Conservation (phyloP, 768 basidiomycete genomes). For the Megacollybia marginata region DNA sequence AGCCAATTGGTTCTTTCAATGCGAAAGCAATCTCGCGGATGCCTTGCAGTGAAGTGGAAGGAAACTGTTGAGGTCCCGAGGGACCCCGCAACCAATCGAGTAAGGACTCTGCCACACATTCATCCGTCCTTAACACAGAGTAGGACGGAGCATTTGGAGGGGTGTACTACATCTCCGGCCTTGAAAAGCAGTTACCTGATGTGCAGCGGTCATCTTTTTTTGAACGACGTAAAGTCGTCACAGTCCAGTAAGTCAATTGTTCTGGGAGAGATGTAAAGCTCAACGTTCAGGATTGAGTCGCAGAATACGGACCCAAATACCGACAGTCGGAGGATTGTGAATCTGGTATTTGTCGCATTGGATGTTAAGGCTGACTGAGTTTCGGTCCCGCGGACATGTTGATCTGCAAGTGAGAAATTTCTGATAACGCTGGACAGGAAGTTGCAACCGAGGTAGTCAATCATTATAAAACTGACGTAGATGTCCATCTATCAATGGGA, state of each 20-base stretch:
- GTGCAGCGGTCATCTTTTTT: constrained; percentile 25
- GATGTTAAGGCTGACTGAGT: constrained; percentile 19
- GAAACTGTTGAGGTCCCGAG: constrained; percentile 35
- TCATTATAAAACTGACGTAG: too few relatives aligned
- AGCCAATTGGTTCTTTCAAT: constrained; percentile 33
- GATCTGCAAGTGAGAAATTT: too few relatives aligned
- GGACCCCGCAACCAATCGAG: constrained; percentile 32
- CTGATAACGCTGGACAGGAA: too few relatives aligned
- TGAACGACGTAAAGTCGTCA: constrained; percentile 44
- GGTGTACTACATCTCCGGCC: constrained; percentile 43
- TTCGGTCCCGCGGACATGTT: too few relatives aligned
- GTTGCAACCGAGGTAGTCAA: too few relatives aligned
- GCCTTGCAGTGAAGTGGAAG: constrained; percentile 43
- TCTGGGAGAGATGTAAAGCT: neutral
- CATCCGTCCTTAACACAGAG: neutral
- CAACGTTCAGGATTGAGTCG: constrained; percentile 31
- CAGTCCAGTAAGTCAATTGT: constrained; percentile 33
- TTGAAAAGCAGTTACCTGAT: constrained; percentile 30
- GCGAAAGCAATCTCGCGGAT: constrained; percentile 28
- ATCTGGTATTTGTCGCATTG: constrained; percentile 41
- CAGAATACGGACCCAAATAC: constrained; percentile 22
- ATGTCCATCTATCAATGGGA: too few relatives aligned
- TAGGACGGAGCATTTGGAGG: constrained; percentile 45
- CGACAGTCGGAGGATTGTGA: constrained; percentile 43
- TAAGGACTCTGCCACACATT: constrained; percentile 17